These are phyloP conservation scores for Arabidopsis suecica DNA, from an alignment of 345 rosid genomes.

Conservation along the genomic window DNA sequence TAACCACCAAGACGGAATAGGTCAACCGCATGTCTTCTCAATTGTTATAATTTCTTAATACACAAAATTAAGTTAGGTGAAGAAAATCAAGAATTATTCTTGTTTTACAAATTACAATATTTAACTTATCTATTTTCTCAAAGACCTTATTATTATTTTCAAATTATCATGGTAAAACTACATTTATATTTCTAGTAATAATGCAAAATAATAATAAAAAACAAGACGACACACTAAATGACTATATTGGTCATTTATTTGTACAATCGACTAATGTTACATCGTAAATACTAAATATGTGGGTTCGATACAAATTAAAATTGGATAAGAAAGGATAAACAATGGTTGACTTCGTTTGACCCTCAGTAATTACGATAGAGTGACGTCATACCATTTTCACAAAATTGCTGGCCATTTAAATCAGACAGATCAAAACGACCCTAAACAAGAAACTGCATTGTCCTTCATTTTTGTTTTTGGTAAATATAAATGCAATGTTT, in stretches of 20 bases:
- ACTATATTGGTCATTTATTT: background rate
- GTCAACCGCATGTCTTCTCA: slow-evolving; percentile 43
- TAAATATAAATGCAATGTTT: too few species aligned
- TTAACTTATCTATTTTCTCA: background rate
- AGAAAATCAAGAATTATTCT: background rate
- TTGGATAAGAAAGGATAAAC: background rate
- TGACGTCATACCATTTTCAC: background rate
- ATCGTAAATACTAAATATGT: background rate
- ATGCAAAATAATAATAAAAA: too few species aligned
- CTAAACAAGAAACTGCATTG: background rate
- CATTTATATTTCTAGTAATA: too few species aligned
- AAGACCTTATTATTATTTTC: background rate
- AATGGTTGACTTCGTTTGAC: background rate
- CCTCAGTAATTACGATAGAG: background rate
- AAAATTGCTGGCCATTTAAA: background rate
- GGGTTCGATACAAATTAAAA: background rate
- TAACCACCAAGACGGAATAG: background rate
- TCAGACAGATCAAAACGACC: background rate
- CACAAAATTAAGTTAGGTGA: slow-evolving; percentile 3
- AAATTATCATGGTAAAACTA: background rate
- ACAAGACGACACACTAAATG: background rate
- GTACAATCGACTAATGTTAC: background rate
- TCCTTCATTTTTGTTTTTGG: too few species aligned
- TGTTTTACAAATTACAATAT: background rate
- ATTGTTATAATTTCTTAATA: background rate